Evolutionary conservation across 768 basidiomycete genomes (phyloP), one percentile per base, ranked within the genome.

Genomic region (Amanita subjunquillea): DNA sequence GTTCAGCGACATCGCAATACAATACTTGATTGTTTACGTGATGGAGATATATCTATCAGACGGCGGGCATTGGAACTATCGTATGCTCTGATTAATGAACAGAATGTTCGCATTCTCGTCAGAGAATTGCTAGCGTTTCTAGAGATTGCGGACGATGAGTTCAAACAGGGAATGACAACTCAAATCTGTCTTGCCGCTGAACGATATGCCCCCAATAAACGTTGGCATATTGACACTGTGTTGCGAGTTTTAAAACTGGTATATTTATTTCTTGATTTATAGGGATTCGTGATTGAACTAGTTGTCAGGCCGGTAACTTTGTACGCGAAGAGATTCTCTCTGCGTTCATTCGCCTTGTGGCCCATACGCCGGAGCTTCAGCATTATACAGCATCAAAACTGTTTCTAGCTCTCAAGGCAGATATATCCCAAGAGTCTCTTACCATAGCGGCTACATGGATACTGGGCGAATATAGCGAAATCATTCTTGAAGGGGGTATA

Each of bases 201-300:
- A 67, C 76, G 93, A 42, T 98, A 91, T 63, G 95, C 95, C 0
- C 96, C 96, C 0, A 97, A 95, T 67, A 94, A 94, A 68, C 78
- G 96, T 57, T 99, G 95, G 95, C 96, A 99, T 65, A 99, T 99
- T 49, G 96, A 98, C 65, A 98, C 96, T 0, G 90, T 97, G 3
- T 69, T 99, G 45, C 80, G 96, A 27, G 90, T 92, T 2, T 67
- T 99, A 56, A 94, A 93, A 66, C 70, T 97, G 62, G 94, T 95
- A 54, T 53, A 85, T 73, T 3, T 20, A 39, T 38, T 38, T 20
- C 6, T 13, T 42, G 20, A 23, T 40, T 34, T 12, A 13, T 50
- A 17, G 13, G 4, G 17, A 37, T 29, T 29, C 2, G 10, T 5
- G 22, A 30, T 56, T 30, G 51, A 45, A 56, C 43, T 40, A 29